Conservation (phyloP, 2,329 filamentous ascomycete species). For the Elsinoe necatrix region DNA sequence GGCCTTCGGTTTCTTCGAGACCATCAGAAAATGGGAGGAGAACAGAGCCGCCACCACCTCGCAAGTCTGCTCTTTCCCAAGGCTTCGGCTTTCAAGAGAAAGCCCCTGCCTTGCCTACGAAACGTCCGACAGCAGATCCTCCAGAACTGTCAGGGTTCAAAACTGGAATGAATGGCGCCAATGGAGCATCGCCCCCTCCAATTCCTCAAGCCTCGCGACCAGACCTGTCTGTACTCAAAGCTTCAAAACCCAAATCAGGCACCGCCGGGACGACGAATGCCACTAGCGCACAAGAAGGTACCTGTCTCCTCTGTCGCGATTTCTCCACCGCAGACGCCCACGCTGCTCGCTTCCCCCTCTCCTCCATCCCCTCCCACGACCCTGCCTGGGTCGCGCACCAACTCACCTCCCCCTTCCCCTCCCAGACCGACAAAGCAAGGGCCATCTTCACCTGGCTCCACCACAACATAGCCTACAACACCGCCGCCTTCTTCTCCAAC, state of each 20-base stretch:
- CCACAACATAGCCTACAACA: conserved; percentile 84
- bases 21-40: conserved; percentile 9
- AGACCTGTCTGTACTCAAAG: conserved; percentile 49
- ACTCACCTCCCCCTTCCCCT: conserved; percentile 71
- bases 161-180: conserved; percentile 16
- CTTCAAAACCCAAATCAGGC: conserved; percentile 39
- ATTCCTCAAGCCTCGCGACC: conserved; percentile 48
- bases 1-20: conserved; percentile 23
- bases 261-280: conserved; percentile 19
- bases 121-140: conserved; percentile 15
- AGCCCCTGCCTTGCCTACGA: conserved; percentile 18
- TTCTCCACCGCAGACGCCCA: conserved; percentile 74
- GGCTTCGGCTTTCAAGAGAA: conserved; percentile 34
- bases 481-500: conserved; percentile 65
- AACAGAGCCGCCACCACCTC: conserved; percentile 26
- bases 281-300: conserved; percentile 22
- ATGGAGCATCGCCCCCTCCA: conserved; percentile 37
- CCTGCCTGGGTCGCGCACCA: conserved; percentile 67
- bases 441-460: conserved; percentile 94
- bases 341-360: conserved; percentile 65
- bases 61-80: conserved; percentile 39
- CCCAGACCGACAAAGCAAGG: conserved; percentile 86
- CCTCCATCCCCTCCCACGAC: conserved; percentile 58
- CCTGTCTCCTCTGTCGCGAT: conserved; percentile 78
- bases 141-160: not conserved